Evolutionary conservation across 148 eudicot genomes (phyloP), one percentile per base, ranked within the genome.

Genomic region (Camellia japonica): DNA sequence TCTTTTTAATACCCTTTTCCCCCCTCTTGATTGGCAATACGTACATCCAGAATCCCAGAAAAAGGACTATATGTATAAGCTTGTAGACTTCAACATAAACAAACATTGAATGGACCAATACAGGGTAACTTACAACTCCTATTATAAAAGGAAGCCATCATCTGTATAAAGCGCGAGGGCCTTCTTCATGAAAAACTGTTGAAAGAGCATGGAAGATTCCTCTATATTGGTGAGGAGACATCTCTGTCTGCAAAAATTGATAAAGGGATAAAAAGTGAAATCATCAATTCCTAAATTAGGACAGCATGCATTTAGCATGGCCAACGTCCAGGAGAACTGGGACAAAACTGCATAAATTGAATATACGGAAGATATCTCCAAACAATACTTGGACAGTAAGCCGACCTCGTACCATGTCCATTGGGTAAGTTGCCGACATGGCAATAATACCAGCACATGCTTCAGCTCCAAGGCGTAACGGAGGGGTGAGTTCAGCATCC

Each of bases 91-190:
- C 64, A 47, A 49, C 14, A 68, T 30, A 67, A 67, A 54, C 41
- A 68, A 77, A 19, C 64, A 78, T 55, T n/a, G 18, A 78, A 56
- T 68, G 19, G 18, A 64, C 19, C 6, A 18, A 15, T 55, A 54
- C 18, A 56, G 20, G 44, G 67, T 43, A 44, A 88, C 95, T 90
- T 88, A 94, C 98, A 87, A 95, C 95, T 79, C 96, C 98, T n/a
- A 95, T 95, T 56, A 95, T 95, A 62, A 97, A 95, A 85, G 98
- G 98, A 75, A 95, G 95, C 95, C 98, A 95, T 52, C 98, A 97
- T 78, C 87, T 94, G 87, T 94, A 93, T 74, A 93, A 76, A 54
- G 97, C 95, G 30, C 97, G 91, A 14, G 92, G 87, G 18, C 97
- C 97, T 85, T 94, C 98, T 81, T 95, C 94, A 61, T 85, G 86